phyloP scores from a whole-genome alignment of 139 green algal genomes.

The Micractinium sp. region DNA sequence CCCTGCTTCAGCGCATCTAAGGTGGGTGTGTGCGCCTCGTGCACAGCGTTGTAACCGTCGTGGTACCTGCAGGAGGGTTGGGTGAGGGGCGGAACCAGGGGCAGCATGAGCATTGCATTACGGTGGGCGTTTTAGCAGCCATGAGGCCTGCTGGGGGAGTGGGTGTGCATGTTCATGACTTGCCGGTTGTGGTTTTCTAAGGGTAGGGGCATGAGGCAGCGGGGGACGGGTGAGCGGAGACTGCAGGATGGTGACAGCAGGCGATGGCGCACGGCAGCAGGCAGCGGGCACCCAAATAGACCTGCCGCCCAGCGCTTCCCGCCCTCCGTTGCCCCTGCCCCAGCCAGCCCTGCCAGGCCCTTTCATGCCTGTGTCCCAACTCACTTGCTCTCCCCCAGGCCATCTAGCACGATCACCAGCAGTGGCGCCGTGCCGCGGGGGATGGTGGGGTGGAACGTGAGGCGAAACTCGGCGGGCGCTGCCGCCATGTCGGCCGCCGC shows the following conservation, averaged over 20 bases:
- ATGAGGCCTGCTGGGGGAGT: no score
- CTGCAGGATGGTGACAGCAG: no score
- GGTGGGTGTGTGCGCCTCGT: constrained; percentile 54
- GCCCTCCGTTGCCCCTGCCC: not conserved
- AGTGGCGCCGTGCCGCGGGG: not conserved
- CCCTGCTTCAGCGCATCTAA: constrained; percentile 72
- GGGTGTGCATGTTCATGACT: no score
- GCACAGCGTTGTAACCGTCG: constrained; percentile 65
- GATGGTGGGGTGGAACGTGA: constrained; percentile 4
- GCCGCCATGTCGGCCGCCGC: not conserved
- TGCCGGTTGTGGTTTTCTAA: no score
- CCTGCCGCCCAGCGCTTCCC: not conserved
- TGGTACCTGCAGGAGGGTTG: constrained; percentile 47
- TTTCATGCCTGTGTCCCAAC: not conserved
- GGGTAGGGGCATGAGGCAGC: no score
- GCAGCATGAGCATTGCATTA: no score
- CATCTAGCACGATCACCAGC: constrained; percentile 50
- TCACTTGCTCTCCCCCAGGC: constrained; percentile 73
- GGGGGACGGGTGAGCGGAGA: no score
- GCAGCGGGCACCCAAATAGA: no score
- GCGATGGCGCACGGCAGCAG: not conserved
- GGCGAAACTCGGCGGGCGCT: not conserved
- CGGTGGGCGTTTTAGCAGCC: no score
- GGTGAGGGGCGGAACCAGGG: no score
- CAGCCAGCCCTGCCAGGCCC: not conserved